These are phyloP conservation scores for Daphne laureola DNA, from an alignment of 441 rosid species.

Conservation along the genomic window DNA sequence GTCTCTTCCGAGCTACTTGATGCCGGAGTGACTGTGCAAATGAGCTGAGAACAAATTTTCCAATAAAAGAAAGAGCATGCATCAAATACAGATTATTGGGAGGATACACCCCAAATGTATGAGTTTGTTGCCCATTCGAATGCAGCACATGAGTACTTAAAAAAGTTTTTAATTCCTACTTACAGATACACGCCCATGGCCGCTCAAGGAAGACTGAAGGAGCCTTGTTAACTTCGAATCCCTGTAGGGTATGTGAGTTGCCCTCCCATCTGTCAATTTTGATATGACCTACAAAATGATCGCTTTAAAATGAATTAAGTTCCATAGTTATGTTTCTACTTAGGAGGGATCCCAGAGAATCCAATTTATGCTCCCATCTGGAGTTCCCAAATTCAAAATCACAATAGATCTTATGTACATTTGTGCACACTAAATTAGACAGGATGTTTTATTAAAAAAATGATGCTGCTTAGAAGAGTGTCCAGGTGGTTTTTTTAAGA, in stretches of 20 bases:
- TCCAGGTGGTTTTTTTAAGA: not conserved
- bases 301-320: not conserved
- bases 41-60: conserved; percentile 45
- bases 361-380: too few species aligned
- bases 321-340: too few species aligned
- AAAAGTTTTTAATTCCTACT: conserved; percentile 21
- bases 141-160: conserved; percentile 7
- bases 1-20: conserved; percentile 77
- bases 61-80: conserved; percentile 17
- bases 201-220: conserved; percentile 70
- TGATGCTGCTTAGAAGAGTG: not conserved
- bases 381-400: not conserved
- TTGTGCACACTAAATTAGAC: too few species aligned
- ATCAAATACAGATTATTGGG: conserved; percentile 6
- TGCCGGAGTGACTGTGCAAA: conserved; percentile 77
- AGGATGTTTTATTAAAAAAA: too few species aligned
- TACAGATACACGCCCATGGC: conserved; percentile 83
- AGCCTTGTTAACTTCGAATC: conserved; percentile 78
- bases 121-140: conserved; percentile 9
- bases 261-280: conserved; percentile 53
- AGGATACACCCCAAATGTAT: not conserved
- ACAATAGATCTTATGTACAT: too few species aligned
- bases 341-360: too few species aligned
- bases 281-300: conserved; percentile 73
- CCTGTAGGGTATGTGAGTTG: conserved; percentile 70